These are phyloP conservation scores for Clonostachys rosea DNA, from an alignment of 2,329 filamentous ascomycete species.

Conservation along the genomic window DNA sequence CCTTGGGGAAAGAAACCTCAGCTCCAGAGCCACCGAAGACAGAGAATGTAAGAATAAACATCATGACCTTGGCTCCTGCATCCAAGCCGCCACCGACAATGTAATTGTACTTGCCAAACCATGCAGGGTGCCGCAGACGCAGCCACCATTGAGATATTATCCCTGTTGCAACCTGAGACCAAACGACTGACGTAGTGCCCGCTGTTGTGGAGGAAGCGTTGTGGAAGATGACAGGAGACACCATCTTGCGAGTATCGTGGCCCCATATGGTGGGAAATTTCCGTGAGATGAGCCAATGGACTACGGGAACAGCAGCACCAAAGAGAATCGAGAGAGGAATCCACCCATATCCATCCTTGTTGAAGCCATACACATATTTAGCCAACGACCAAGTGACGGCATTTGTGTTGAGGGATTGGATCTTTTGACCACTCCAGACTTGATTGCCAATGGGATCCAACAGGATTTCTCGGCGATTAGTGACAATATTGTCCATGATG, in stretches of 20 bases:
- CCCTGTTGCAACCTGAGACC: conserved; percentile 21
- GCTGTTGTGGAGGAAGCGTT: conserved; percentile 19
- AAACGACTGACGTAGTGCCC: background rate
- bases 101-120: conserved; percentile 17
- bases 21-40: no score
- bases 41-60: no score
- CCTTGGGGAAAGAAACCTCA: no score
- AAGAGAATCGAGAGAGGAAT: no score
- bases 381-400: conserved; percentile 17
- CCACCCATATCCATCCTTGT: no score
- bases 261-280: conserved; percentile 3
- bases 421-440: conserved; percentile 37
- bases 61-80: no score
- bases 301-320: no score
- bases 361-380: conserved; percentile 8
- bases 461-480: conserved; percentile 6
- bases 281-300: conserved; percentile 1
- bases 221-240: conserved; percentile 34
- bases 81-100: no score
- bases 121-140: conserved; percentile 11
- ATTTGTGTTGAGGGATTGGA: conserved; percentile 38
- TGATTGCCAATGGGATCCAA: conserved; percentile 30
- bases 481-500: no score
- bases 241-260: conserved; percentile 16
- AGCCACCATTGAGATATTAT: conserved; percentile 21